A percentile compares a stretch with the other conserved stretches of the same genome.
phyloP scores from a whole-genome alignment of 768 basidiomycete species.

The Agaricus subrufescens region DNA sequence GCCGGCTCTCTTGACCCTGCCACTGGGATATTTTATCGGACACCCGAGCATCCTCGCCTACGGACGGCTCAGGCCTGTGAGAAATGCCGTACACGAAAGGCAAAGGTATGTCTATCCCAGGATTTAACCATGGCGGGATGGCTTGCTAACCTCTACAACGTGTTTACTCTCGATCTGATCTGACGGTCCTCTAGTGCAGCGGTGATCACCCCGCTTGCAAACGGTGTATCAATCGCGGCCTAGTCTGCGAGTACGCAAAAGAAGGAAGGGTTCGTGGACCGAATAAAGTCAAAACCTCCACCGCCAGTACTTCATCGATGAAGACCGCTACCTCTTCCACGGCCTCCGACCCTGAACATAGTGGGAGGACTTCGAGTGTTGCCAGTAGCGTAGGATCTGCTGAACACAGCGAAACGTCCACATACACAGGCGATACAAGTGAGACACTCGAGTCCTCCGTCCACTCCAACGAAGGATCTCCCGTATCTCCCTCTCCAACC shows the following conservation, averaged over 20 bases:
- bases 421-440: not conserved
- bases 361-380: constrained; percentile 16
- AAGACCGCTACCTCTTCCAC: constrained; percentile 7
- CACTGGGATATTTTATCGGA: constrained; percentile 64
- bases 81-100: constrained; percentile 68
- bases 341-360: constrained; percentile 10
- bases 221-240: constrained; percentile 54
- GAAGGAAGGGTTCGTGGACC: constrained; percentile 62
- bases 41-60: constrained; percentile 58
- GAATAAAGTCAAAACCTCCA: constrained; percentile 46
- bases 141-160: not conserved
- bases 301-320: constrained; percentile 6
- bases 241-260: constrained; percentile 62
- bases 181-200: constrained; percentile 45
- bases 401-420: constrained; percentile 11
- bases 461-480: not conserved
- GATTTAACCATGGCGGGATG: not conserved
- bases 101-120: constrained; percentile 47
- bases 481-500: not conserved
- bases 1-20: constrained; percentile 59
- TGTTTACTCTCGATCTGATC: too few species aligned
- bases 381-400: constrained; percentile 18
- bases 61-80: constrained; percentile 75
- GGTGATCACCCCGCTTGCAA: constrained; percentile 68
- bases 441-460: not conserved